Evolutionary conservation across 2,329 filamentous ascomycete species (phyloP), one percentile per base, ranked within the genome.

Genomic region (Penicillium freii): DNA sequence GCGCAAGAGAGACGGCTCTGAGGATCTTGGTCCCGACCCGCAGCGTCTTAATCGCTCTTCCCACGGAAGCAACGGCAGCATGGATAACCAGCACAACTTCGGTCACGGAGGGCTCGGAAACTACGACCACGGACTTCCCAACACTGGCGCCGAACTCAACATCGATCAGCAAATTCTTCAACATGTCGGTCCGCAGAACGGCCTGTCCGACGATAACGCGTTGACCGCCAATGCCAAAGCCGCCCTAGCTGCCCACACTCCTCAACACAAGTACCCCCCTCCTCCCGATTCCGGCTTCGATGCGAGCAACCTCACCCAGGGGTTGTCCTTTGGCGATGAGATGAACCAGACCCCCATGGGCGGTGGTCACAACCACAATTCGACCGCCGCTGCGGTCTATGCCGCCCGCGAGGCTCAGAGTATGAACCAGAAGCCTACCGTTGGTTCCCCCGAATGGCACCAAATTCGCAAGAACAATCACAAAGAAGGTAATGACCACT

Each of bases 381-480:
- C 86, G 47, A 87, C 85, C 40, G 85, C 85, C 49, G 84, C 83
- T 21, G 85, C 85, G 57, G 73, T 75, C 42, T 80, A 82, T 53
- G 80, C 82, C 55, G 77, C 80, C 44, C 77, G 82, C 33, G 81
- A 81, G 62, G 79, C 77, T 17, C 79, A 80, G 63, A 75, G 78
- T 63, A 74, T 82, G 69, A 73, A 80, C 54, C 77, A 82, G 57
- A 97, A 97, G 75, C 92, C 92, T 8, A 85, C 88, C 7, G 94
- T 97, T n/a, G 94, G 94, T 2, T 94, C 92, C 2, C 91, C 96
- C 53, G 93, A 97, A 75, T 99, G 94, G 94, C 94, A 99, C 75
- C 96, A 96, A 74, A 87, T 96, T 68, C 87, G 94, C 61, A 94
- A 96, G 73, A 93, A 97, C 70, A 99, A 97, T 64, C 94, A 99